phyloP scores from a whole-genome alignment of 805 yeast genomes.

The Lipomyces spencermartinsiae region DNA sequence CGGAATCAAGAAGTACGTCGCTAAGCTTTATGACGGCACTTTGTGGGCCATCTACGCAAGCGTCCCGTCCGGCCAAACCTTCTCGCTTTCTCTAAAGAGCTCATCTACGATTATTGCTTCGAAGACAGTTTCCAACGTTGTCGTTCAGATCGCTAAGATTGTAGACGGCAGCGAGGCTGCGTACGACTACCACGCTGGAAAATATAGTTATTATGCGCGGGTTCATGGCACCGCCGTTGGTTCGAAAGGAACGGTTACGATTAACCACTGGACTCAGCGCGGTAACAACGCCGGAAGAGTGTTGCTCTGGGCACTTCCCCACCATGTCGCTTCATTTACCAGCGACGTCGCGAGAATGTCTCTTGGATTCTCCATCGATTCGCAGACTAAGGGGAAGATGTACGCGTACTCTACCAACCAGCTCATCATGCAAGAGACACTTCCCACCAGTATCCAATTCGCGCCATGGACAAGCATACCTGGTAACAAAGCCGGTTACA shows the following conservation, averaged over 20 bases:
- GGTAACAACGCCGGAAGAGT: slow-evolving; percentile 52
- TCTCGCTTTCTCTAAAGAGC: slow-evolving; percentile 44
- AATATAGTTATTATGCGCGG: slow-evolving; percentile 58
- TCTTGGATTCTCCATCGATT: slow-evolving; percentile 48
- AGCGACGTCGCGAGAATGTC: slow-evolving; percentile 42
- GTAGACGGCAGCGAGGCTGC: slow-evolving; percentile 46
- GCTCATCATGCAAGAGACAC: slow-evolving; percentile 46
- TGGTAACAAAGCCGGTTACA: slow-evolving; percentile 49
- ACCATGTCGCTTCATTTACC: slow-evolving; percentile 58
- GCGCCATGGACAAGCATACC: slow-evolving; percentile 65
- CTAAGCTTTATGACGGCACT: slow-evolving; percentile 60
- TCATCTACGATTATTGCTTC: slow-evolving; percentile 53
- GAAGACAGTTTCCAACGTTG: slow-evolving; percentile 54
- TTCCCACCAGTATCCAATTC: slow-evolving; percentile 56
- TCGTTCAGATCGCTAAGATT: slow-evolving; percentile 66
- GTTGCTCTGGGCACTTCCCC: slow-evolving; percentile 71
- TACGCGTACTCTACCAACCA: slow-evolving; percentile 47
- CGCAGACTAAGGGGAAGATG: slow-evolving; percentile 56
- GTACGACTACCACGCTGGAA: slow-evolving; percentile 70
- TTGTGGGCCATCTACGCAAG: slow-evolving; percentile 73
- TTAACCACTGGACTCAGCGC: slow-evolving; percentile 35
- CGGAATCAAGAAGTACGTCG: slow-evolving; percentile 60
- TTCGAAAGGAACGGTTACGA: slow-evolving; percentile 22
- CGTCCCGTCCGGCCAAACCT: slow-evolving; percentile 45
- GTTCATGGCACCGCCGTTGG: slow-evolving; percentile 48